A percentile compares a stretch with the other conserved stretches of the same genome.
Conservation (phyloP, 2,329 filamentous ascomycete genomes). For the Claviceps fusiformis region DNA sequence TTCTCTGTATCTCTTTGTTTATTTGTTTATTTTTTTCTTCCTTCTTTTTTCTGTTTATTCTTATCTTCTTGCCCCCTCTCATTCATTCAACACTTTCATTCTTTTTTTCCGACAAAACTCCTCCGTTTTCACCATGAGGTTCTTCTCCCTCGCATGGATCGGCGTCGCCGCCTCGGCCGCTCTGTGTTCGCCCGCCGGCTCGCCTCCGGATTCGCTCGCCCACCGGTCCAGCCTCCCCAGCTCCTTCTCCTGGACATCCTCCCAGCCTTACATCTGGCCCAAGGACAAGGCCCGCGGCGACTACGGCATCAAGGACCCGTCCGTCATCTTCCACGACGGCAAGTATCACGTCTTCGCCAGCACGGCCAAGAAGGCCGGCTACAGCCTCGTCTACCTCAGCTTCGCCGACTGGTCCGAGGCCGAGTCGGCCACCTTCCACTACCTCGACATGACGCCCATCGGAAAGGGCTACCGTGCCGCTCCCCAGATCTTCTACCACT, state of each 20-base stretch:
- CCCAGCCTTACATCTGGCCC: background rate
- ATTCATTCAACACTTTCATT: too few relatives aligned
- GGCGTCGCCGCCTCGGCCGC: background rate
- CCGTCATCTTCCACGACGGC: slow-evolving; percentile 37
- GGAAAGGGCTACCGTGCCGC: background rate
- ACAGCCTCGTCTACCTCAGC: slow-evolving; percentile 46
- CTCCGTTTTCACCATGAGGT: background rate
- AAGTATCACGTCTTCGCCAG: slow-evolving; percentile 49
- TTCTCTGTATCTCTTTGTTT: too few relatives aligned
- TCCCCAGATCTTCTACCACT: background rate
- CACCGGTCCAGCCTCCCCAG: background rate
- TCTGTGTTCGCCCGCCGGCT: background rate
- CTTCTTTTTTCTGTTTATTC: background rate
- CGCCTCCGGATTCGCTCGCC: background rate
- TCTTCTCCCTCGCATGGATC: background rate
- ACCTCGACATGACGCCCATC: background rate
- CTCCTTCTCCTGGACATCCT: slow-evolving; percentile 1
- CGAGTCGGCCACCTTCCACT: background rate
- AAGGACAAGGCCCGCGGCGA: background rate
- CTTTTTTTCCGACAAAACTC: too few relatives aligned
- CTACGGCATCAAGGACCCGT: slow-evolving; percentile 45
- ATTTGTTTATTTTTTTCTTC: background rate
- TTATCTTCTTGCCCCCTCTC: background rate
- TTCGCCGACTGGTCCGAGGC: slow-evolving; percentile 34
- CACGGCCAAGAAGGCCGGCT: slow-evolving; percentile 27